phyloP scores from a whole-genome alignment of 2,329 filamentous ascomycete species.

The Juglanconis juglandina region DNA sequence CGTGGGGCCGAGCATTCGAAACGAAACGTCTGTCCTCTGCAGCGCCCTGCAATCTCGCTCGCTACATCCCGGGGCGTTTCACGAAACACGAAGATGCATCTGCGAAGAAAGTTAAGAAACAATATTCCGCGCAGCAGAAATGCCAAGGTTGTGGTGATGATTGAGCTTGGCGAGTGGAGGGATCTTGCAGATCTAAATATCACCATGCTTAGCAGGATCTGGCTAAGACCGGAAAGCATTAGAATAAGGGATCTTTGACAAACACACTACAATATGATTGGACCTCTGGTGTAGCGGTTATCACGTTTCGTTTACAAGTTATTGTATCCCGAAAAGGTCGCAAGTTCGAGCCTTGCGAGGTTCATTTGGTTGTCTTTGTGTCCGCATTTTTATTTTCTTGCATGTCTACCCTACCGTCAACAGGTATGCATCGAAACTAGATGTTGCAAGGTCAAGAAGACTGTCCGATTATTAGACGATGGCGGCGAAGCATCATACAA shows the following conservation, averaged over 20 bases:
- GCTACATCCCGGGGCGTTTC: neutral
- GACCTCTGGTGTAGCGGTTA: slow-evolving; percentile 31
- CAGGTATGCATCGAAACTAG: neutral
- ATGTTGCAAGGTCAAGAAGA: too few species aligned
- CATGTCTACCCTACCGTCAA: neutral
- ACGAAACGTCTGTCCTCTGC: neutral
- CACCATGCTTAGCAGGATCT: too few species aligned
- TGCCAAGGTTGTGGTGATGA: too few species aligned
- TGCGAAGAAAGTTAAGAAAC: neutral
- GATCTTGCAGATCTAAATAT: too few species aligned
- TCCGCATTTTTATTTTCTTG: neutral
- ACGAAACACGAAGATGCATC: neutral
- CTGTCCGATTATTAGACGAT: too few species aligned
- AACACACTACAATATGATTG: neutral
- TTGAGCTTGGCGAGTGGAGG: too few species aligned
- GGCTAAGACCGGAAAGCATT: too few species aligned
- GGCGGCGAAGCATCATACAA: too few species aligned
- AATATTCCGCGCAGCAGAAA: neutral
- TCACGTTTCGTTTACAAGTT: slow-evolving; percentile 31
- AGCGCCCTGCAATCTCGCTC: neutral
- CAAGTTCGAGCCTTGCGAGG: slow-evolving; percentile 33
- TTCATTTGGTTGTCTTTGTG: slow-evolving; percentile 22
- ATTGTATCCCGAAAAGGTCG: slow-evolving; percentile 28
- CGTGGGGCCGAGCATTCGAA: neutral
- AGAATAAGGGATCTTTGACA: too few species aligned